Evolutionary conservation across 176 grass and related monocot species (phyloP), one percentile per base, ranked within the genome.

Genomic region (Elaeis guineensis): DNA sequence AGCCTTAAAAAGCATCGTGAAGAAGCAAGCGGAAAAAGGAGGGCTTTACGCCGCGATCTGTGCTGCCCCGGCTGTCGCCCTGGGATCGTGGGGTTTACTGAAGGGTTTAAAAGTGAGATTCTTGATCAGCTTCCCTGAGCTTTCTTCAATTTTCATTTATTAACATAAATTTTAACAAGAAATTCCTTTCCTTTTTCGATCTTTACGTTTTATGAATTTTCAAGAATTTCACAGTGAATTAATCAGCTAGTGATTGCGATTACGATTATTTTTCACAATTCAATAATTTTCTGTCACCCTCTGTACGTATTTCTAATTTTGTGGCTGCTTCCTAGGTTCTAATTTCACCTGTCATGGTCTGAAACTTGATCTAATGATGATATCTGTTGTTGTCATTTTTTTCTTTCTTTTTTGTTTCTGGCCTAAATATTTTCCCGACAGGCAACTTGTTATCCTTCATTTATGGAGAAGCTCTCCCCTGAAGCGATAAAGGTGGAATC

Each of bases 1-100:
- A 22, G 73, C 65, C 5, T 79, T 97, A 4, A 75, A 97, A 65
- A 83, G 56, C 71, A 78, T 97, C 53, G 84, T 91, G 75, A 97
- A 89, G 81, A 83, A 63, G n/a, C 93, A 97, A 7, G 84, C 69
- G 3, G 80, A 86, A 19, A 67, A 85, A 0, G 84, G 87, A 16
- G 70, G 67, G 18, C 78, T 91, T 14, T 91, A 97, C 23, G 81
- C 75, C 1, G 93, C 86, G 64, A 91, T 97, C 35, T 97, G 84
- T 20, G 84, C 84, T 0, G 78, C 86, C 6, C 80, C 87, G 0
- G 78, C 87, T 3, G 84, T 82, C 49, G 78, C 84, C 1, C 61
- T 91, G 17, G 87, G 74, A 20, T 74, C 89, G 16, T 97, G 93
- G 93, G 87, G 93, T 48, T 63, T 91, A 53, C 93, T 97, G 48